A percentile compares a stretch with the other conserved stretches of the same genome.
phyloP scores from a whole-genome alignment of 768 basidiomycete species.

The Hygrophorus russula region DNA sequence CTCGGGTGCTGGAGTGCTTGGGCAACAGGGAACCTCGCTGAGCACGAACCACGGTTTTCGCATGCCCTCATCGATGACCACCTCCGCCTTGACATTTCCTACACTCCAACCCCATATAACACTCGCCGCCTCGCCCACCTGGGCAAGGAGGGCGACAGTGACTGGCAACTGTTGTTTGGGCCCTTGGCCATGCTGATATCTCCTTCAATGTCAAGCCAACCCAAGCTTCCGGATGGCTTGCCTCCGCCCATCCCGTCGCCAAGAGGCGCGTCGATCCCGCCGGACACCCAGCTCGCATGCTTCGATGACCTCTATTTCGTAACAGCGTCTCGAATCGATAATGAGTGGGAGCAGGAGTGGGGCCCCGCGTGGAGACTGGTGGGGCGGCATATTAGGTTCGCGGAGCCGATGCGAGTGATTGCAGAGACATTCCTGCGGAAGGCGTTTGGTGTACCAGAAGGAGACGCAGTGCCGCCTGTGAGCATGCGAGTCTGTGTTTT shows the following conservation, averaged over 20 bases:
- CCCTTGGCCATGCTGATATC: not conserved
- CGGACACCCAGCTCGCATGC: constrained; percentile 39
- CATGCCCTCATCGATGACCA: constrained; percentile 10
- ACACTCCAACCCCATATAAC: constrained; percentile 23
- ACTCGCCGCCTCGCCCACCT: constrained; percentile 12
- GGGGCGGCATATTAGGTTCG: constrained; percentile 41
- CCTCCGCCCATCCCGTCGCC: constrained; percentile 17
- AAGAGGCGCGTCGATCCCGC: constrained; percentile 32
- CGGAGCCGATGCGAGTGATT: constrained; percentile 25
- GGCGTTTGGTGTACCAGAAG: constrained; percentile 19
- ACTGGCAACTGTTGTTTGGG: constrained; percentile 25
- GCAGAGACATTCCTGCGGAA: constrained; percentile 34
- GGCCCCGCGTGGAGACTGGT: constrained; percentile 47
- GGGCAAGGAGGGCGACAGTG: constrained; percentile 16
- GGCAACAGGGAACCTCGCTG: constrained; percentile 31
- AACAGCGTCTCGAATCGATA: constrained; percentile 27
- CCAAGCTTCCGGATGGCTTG: not conserved
- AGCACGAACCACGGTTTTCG: constrained; percentile 25
- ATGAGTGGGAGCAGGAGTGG: constrained; percentile 10
- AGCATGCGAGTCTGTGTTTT: constrained; percentile 11
- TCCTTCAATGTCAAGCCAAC: not conserved
- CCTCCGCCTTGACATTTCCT: constrained; percentile 24
- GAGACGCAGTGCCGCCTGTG: constrained; percentile 30
- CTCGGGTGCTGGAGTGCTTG: constrained; percentile 46
- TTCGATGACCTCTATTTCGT: constrained; percentile 44